phyloP scores from a whole-genome alignment of 495 filamentous ascomycete species.

The Astrocystis sublimbata region DNA sequence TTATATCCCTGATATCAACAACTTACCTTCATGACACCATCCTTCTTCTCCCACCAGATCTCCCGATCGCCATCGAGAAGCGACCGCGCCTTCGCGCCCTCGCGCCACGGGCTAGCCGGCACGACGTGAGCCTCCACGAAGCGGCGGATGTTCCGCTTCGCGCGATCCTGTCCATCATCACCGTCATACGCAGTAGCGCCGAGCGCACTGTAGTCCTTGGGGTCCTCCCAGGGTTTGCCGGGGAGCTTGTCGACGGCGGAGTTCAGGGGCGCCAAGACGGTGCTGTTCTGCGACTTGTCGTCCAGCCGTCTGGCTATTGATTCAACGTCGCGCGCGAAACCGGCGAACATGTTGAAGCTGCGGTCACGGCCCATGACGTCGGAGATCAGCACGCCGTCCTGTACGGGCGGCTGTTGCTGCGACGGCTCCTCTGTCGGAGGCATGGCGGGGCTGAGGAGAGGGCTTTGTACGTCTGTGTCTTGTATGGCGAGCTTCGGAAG shows the following conservation, averaged over 20 bases:
- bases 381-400: constrained; percentile 61
- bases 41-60: constrained; percentile 79
- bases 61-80: constrained; percentile 63
- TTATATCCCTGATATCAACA: background rate
- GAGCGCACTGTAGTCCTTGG: constrained; percentile 70
- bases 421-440: constrained; percentile 33
- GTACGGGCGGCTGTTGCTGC: constrained; percentile 40
- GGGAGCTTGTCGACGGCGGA: constrained; percentile 75
- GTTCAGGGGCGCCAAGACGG: constrained; percentile 87
- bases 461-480: constrained; percentile 27
- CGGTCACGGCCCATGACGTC: constrained; percentile 84
- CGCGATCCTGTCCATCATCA: constrained; percentile 72
- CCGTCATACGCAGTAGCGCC: constrained; percentile 84
- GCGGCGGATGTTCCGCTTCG: constrained; percentile 71
- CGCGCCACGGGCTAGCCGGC: constrained; percentile 73
- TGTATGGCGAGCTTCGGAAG: constrained; percentile 13
- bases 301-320: constrained; percentile 69
- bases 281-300: constrained; percentile 70
- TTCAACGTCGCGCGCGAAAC: constrained; percentile 79
- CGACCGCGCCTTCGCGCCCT: constrained; percentile 70
- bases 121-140: constrained; percentile 91
- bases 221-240: constrained; percentile 92
- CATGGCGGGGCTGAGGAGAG: constrained; percentile 40
- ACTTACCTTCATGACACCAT: constrained; percentile 70
- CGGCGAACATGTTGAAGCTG: constrained; percentile 84